Conservation (phyloP, 1,284 basidiomycete genomes). For the Hymenochaete sp. region DNA sequence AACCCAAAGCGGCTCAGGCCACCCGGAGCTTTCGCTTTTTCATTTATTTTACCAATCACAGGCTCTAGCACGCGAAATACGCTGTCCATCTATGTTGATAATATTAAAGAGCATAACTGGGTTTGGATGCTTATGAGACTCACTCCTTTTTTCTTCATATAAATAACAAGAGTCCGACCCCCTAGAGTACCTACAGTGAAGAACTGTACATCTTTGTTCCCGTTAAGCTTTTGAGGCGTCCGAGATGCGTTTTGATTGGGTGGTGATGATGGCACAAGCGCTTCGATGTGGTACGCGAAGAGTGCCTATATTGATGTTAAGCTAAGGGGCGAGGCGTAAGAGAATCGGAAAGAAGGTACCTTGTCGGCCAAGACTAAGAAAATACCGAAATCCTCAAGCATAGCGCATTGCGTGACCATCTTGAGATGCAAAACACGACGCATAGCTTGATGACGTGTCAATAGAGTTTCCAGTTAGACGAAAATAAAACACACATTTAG, state of each 20-base stretch:
- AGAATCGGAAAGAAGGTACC: conserved; percentile 32
- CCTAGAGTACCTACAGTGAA: conserved; percentile 86
- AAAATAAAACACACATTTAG: conserved; percentile 49
- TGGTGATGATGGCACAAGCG: conserved; percentile 82
- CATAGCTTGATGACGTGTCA: conserved; percentile 44
- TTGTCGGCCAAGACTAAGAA: conserved; percentile 93
- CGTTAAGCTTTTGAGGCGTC: conserved; percentile 81
- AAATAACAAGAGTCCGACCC: conserved; percentile 82
- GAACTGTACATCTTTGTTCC: conserved; percentile 86
- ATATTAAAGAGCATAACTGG: conserved; percentile 9
- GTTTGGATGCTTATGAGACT: conserved; percentile 25
- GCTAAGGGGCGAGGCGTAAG: conserved; percentile 1
- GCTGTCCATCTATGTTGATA: conserved; percentile 57
- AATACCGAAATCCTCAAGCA: conserved; percentile 91
- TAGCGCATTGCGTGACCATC: conserved; percentile 88
- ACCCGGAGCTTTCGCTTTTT: conserved; percentile 56
- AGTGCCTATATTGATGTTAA: conserved; percentile 38
- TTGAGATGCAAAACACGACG: conserved; percentile 85
- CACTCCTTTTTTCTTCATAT: conserved; percentile 94
- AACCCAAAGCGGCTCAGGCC: conserved; percentile 69
- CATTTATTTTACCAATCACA: conserved; percentile 76
- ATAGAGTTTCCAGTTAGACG: conserved; percentile 3
- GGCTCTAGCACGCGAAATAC: conserved; percentile 93
- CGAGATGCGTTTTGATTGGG: conserved; percentile 54
- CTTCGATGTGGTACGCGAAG: conserved; percentile 91